phyloP scores from a whole-genome alignment of 192 early-diverging fungal genomes.

The Backusella liffmaniae region DNA sequence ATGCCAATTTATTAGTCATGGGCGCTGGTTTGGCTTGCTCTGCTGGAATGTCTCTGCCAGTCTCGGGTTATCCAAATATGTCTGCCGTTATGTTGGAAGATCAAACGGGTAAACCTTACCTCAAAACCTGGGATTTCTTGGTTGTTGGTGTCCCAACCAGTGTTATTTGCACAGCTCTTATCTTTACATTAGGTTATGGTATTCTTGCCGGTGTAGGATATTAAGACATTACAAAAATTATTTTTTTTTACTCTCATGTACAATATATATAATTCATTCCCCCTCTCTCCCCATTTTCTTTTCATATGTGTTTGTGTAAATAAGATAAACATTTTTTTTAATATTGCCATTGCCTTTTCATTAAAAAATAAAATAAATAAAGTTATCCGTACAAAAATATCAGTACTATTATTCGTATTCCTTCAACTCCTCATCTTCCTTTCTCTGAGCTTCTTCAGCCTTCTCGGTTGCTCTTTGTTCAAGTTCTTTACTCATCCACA shows the following conservation, averaged over 20 bases:
- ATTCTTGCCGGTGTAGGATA: slow-evolving; percentile 47
- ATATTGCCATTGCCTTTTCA: neutral
- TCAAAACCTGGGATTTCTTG: slow-evolving; percentile 64
- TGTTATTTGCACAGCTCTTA: slow-evolving; percentile 52
- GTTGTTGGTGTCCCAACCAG: slow-evolving; percentile 57
- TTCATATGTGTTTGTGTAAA: slow-evolving; percentile 7
- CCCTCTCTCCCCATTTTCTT: neutral
- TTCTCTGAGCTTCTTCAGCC: neutral
- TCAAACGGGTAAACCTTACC: slow-evolving; percentile 62
- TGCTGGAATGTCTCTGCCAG: slow-evolving; percentile 51
- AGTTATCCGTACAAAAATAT: neutral
- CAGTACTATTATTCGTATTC: slow-evolving; percentile 14
- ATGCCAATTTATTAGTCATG: slow-evolving; percentile 70
- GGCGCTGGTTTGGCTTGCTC: slow-evolving; percentile 56
- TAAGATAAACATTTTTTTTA: neutral
- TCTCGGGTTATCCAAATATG: slow-evolving; percentile 81
- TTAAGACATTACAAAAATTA: slow-evolving; percentile 6
- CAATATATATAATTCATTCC: slow-evolving; percentile 17
- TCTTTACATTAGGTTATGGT: slow-evolving; percentile 63
- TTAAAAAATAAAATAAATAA: neutral
- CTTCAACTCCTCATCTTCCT: slow-evolving; percentile 31
- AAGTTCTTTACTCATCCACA: slow-evolving; percentile 28
- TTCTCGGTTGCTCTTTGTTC: slow-evolving; percentile 16
- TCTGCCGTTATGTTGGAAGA: slow-evolving; percentile 70
- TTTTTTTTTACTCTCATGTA: neutral